Evolutionary conservation across 176 grass and related monocot species (phyloP).

Genomic region (Bothriochloa decipiens): DNA sequence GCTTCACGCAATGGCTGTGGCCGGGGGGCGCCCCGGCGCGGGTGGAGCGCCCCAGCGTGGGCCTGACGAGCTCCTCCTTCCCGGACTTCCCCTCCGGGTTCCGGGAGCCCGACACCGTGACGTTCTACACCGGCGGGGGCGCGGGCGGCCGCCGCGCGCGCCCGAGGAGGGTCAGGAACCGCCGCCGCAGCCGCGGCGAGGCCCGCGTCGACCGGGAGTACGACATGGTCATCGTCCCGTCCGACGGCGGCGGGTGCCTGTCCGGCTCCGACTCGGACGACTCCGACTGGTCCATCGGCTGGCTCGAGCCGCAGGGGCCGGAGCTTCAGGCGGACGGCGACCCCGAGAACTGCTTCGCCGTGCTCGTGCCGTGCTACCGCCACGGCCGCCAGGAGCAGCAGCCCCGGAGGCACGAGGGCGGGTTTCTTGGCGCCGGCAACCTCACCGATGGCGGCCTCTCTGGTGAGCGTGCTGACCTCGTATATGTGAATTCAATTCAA

Average conservation of each 20-base stretch:
- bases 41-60: conserved; percentile 35
- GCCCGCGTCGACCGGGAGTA: conserved; percentile 68
- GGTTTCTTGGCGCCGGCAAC: conserved; percentile 39
- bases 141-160: conserved; percentile 6
- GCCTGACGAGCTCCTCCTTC: conserved; percentile 38
- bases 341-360: conserved; percentile 64
- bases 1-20: conserved; percentile 66
- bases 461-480: conserved; percentile 42
- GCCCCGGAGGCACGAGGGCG: conserved; percentile 32
- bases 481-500: conserved; percentile 1
- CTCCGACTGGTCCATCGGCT: conserved; percentile 87
- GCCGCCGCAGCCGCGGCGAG: conserved; percentile 51
- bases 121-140: conserved; percentile 27
- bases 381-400: conserved; percentile 50
- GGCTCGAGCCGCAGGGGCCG: conserved; percentile 68
- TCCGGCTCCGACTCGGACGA: conserved; percentile 75
- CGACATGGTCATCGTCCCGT: conserved; percentile 78
- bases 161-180: conserved; percentile 40
- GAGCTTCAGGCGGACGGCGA: conserved; percentile 65
- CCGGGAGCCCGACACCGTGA: conserved; percentile 49
- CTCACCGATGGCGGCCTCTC: conserved; percentile 36
- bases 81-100: conserved; percentile 62
- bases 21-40: conserved; percentile 29
- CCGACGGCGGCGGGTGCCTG: conserved; percentile 69
- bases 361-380: conserved; percentile 80